Evolutionary conservation across 352 stramenopile genomes (phyloP), one percentile per base, ranked within the genome.

Genomic region (Elongisporangium anandrum): DNA sequence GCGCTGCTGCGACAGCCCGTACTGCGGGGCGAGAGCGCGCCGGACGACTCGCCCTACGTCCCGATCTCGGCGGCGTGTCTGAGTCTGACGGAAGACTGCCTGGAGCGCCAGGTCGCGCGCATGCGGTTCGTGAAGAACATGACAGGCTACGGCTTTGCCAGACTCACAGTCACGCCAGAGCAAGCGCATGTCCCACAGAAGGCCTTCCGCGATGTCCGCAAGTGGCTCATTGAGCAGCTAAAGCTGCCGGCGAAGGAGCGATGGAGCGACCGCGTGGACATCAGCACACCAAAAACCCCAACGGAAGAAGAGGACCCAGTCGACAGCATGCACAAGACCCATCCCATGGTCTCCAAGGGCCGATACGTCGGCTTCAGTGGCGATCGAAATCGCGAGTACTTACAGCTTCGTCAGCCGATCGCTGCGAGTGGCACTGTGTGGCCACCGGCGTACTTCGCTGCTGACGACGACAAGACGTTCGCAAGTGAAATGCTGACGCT

Each of bases 191-290:
- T 92, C 6, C 80, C 83, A 0, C 56, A 69, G 6, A 15, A 74
- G 3, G 85, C 81, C 0, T 94, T 91, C 61, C 64, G 66, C 3
- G 59, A 57, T 2, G 80, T 93, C n/a, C 77, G 83, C 24, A 66
- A 57, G 22, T 95, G 85, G 83, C 65, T 95, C 19, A 62, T 50
- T 12, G 59, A 63, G 4, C 83, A 95, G 50, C 50, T 90, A 16
- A 54, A 68, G 19, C 48, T 90, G 12, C 75, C 83, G 0, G 64
- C 65, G 3, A 65, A 75, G 3, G 61, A 90, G 57, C 73, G 82
- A 5, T 95, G 85, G 85, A 56, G 72, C n/a, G 82, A 91, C 48
- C 71, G 67, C 63, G 81, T 92, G n/a, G 81, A 94, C 59, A 70
- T 62, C 60, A 39, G 41, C 21, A 39, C 13, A 4, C 9, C 51